Percentiles rank a stretch among this genome's conserved stretches.
These are phyloP conservation scores for Claviceps pazoutovae DNA, from an alignment of 2,329 filamentous ascomycete genomes.

Conservation along the genomic window DNA sequence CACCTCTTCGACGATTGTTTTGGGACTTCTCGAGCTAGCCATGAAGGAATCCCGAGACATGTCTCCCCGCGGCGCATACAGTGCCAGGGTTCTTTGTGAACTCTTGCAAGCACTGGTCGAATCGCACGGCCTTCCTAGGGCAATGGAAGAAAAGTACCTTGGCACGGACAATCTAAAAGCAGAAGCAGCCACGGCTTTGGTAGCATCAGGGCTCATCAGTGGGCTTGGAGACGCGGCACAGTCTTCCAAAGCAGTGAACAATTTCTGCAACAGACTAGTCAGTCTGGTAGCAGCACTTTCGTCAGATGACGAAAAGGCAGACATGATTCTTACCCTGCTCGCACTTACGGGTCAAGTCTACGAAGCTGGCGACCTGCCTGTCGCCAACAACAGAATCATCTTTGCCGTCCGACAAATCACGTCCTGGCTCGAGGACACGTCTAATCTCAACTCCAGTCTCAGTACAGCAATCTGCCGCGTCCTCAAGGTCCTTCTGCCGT, in stretches of 20 bases:
- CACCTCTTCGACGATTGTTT: conserved; percentile 23
- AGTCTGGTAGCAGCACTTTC: conserved; percentile 43
- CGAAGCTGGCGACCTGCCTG: conserved; percentile 36
- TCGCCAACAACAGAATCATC: conserved; percentile 56
- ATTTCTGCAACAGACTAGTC: conserved; percentile 44
- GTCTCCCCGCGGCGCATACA: conserved; percentile 35
- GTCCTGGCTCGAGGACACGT: conserved; percentile 47
- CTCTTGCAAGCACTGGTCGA: conserved; percentile 34
- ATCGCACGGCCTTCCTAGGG: conserved; percentile 29
- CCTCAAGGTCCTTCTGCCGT: conserved; percentile 51
- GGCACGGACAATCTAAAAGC: conserved; percentile 33
- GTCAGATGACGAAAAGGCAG: conserved; percentile 27
- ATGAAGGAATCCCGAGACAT: conserved; percentile 27
- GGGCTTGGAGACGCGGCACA: conserved; percentile 38
- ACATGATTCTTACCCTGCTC: conserved; percentile 37
- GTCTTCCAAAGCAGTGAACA: conserved; percentile 33
- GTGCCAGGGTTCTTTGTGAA: conserved; percentile 35
- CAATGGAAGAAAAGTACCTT: conserved; percentile 33
- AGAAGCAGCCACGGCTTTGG: conserved; percentile 30
- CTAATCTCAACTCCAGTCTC: conserved; percentile 29
- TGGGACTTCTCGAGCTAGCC: conserved; percentile 29
- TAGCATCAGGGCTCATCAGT: conserved; percentile 34
- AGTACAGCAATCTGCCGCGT: conserved; percentile 39
- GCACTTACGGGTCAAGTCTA: conserved; percentile 40
- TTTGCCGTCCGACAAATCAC: conserved; percentile 72